Conservation (phyloP, 2,329 filamentous ascomycete genomes). For the Fusarium chlamydosporum region DNA sequence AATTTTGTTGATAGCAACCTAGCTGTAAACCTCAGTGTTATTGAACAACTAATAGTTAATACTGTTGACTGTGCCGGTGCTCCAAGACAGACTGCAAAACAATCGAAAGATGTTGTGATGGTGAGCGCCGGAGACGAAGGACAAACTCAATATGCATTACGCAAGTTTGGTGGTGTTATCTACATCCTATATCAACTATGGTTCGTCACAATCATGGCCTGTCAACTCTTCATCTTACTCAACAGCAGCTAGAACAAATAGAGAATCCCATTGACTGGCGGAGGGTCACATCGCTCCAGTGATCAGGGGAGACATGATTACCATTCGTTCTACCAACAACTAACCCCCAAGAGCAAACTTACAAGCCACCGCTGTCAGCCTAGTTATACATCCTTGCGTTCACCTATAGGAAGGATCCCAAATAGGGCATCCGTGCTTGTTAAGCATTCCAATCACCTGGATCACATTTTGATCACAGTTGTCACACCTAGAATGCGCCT, state of each 20-base stretch:
- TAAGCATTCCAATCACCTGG: constrained; percentile 25
- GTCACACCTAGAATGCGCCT: constrained; percentile 17
- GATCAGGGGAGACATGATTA: constrained; percentile 19
- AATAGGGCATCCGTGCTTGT: constrained; percentile 10
- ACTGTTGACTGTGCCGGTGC: not conserved
- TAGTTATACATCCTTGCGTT: constrained; percentile 17
- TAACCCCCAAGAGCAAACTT: constrained; percentile 13
- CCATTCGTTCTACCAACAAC: constrained; percentile 10
- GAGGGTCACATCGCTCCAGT: constrained; percentile 25
- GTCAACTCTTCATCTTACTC: not conserved
- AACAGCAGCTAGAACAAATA: not conserved
- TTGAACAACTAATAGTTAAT: not conserved
- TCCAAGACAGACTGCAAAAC: not conserved
- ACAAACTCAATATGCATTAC: constrained; percentile 1
- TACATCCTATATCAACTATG: not conserved
- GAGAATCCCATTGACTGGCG: not conserved
- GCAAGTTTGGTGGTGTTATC: not conserved
- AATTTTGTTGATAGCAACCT: constrained; percentile 18
- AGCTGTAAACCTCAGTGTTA: constrained; percentile 15
- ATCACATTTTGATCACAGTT: constrained; percentile 30
- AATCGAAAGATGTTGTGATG: not conserved
- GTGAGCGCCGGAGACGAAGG: not conserved
- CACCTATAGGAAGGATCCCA: constrained; percentile 8
- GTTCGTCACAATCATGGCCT: not conserved
- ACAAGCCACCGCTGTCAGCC: constrained; percentile 10